Percentiles rank a stretch among this genome's conserved stretches.
These are phyloP conservation scores for Phallus indusiatus DNA, from an alignment of 768 basidiomycete genomes.

Conservation along the genomic window DNA sequence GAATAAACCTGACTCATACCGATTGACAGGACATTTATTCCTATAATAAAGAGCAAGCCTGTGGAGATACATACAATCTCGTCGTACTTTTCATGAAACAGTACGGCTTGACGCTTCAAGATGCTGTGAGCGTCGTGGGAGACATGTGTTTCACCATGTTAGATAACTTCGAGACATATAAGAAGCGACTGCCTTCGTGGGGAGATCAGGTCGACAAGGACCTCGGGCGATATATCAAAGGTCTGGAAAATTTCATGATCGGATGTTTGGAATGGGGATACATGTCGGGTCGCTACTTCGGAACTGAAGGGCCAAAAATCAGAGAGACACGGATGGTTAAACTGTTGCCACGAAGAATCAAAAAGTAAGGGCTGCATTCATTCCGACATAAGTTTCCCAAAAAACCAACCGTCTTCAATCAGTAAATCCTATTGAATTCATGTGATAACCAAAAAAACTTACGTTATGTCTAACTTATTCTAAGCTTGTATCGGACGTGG, in stretches of 20 bases:
- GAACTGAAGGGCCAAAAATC: constrained; percentile 41
- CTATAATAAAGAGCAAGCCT: constrained; percentile 30
- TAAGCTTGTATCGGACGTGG: too few species aligned
- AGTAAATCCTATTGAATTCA: too few species aligned
- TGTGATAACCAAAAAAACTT: too few species aligned
- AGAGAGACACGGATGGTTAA: constrained; percentile 45
- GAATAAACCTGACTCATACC: not conserved
- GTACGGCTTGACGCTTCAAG: constrained; percentile 23
- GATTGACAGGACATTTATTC: constrained; percentile 30
- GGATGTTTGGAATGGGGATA: constrained; percentile 71
- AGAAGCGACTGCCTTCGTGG: constrained; percentile 47
- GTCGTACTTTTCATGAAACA: constrained; percentile 34
- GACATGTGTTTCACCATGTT: constrained; percentile 23
- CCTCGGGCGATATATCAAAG: constrained; percentile 34
- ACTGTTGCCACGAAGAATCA: constrained; percentile 30
- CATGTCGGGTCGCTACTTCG: constrained; percentile 61
- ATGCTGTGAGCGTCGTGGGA: constrained; percentile 30
- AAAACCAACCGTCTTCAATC: too few species aligned
- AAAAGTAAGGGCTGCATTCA: not conserved
- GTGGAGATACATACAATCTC: constrained; percentile 32
- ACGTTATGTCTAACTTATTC: too few species aligned
- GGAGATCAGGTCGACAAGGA: constrained; percentile 48
- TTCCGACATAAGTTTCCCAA: too few species aligned
- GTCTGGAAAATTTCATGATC: constrained; percentile 36
- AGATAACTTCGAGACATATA: constrained; percentile 23